Evolutionary conservation across 345 rosid species (phyloP).

Genomic region (Passiflora organensis): DNA sequence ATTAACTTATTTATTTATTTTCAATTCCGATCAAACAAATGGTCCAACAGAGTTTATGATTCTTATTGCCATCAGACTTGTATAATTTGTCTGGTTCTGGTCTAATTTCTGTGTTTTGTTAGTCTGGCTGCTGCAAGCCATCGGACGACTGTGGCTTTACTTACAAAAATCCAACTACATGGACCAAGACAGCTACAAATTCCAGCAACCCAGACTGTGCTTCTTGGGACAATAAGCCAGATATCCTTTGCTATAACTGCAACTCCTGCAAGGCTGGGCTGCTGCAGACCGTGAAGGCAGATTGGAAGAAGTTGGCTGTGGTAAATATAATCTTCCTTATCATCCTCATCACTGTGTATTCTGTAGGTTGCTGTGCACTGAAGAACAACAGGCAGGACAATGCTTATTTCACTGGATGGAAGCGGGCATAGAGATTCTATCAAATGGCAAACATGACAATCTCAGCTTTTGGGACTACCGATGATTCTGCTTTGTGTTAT

Average conservation of each 20-base stretch:
- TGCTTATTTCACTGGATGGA: conserved; percentile 6
- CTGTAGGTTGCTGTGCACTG: conserved; percentile 16
- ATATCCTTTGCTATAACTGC: conserved; percentile 16
- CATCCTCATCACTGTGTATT: conserved; percentile 15
- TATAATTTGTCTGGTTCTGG: too few relatives aligned
- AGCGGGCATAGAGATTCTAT: not conserved
- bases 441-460: too few relatives aligned
- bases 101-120: not conserved
- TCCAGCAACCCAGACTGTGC: conserved; percentile 11
- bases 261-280: conserved; percentile 22
- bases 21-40: too few relatives aligned
- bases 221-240: conserved; percentile 3
- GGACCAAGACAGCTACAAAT: not conserved
- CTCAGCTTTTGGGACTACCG: too few relatives aligned
- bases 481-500: too few relatives aligned
- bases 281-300: conserved; percentile 10
- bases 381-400: conserved; percentile 13
- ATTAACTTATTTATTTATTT: too few relatives aligned
- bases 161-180: not conserved
- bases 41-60: too few relatives aligned
- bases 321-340: conserved; percentile 12
- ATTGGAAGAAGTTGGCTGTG: conserved; percentile 12
- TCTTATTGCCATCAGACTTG: too few relatives aligned
- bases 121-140: not conserved
- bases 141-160: not conserved